Evolutionary conservation across 768 basidiomycete species (phyloP).

Genomic region (Termitomyces sp.): DNA sequence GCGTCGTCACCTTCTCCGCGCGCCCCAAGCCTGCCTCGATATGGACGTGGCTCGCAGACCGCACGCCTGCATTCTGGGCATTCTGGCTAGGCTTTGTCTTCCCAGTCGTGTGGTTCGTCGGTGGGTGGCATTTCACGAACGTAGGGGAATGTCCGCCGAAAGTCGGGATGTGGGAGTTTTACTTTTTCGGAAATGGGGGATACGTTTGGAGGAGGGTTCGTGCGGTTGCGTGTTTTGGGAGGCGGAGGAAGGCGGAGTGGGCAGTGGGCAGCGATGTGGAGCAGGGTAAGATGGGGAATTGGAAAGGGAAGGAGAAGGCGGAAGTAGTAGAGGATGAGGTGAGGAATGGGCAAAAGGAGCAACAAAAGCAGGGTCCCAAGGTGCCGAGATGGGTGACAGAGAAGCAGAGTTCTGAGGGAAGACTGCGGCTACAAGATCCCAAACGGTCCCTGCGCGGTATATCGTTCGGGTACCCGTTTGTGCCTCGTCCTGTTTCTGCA

Average conservation of each 20-base stretch:
- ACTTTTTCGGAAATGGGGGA: slow-evolving; percentile 18
- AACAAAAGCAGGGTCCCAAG: slow-evolving; percentile 17
- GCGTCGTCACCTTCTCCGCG: slow-evolving; percentile 26
- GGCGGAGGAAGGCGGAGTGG: slow-evolving; percentile 9
- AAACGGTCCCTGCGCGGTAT: slow-evolving; percentile 41
- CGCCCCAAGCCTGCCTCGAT: slow-evolving; percentile 17
- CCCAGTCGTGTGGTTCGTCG: slow-evolving; percentile 73
- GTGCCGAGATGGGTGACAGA: slow-evolving; percentile 41
- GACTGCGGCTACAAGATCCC: slow-evolving; percentile 38
- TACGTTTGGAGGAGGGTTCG: slow-evolving; percentile 3
- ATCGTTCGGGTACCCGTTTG: slow-evolving; percentile 56
- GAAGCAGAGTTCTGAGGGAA: slow-evolving; percentile 37
- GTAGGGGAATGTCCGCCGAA: slow-evolving; percentile 41
- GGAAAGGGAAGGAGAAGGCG: background rate
- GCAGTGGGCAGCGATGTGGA: background rate
- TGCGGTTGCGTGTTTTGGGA: slow-evolving; percentile 21
- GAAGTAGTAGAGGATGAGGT: background rate
- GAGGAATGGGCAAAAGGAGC: slow-evolving; percentile 10
- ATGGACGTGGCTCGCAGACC: slow-evolving; percentile 19
- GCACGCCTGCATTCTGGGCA: slow-evolving; percentile 50
- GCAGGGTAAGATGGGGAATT: slow-evolving; percentile 1
- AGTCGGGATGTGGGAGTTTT: slow-evolving; percentile 43
- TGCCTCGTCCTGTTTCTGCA: slow-evolving; percentile 40
- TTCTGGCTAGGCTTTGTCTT: slow-evolving; percentile 74
- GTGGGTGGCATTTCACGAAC: slow-evolving; percentile 63